phyloP scores from a whole-genome alignment of 1,284 basidiomycete species.

The Singerocomus inundabilis region DNA sequence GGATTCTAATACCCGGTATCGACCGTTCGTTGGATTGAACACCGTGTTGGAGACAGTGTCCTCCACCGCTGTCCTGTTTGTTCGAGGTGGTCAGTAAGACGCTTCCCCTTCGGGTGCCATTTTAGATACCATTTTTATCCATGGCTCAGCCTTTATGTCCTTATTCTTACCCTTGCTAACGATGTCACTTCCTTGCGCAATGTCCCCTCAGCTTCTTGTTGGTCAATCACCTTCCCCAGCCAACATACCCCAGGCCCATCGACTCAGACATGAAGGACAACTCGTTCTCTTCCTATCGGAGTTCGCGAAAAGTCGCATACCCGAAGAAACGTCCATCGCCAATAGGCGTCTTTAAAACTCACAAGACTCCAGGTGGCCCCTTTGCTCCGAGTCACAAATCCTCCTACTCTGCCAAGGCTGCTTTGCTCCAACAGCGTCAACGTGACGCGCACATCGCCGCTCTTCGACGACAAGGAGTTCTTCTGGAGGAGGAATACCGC shows the following conservation, averaged over 20 bases:
- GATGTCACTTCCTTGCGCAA: slow-evolving; percentile 13
- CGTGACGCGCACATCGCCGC: slow-evolving; percentile 66
- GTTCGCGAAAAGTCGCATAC: slow-evolving; percentile 63
- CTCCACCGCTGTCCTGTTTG: slow-evolving; percentile 7
- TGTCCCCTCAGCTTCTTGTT: slow-evolving; percentile 40
- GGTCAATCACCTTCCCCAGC: slow-evolving; percentile 41
- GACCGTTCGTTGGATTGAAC: background rate
- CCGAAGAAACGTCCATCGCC: slow-evolving; percentile 82
- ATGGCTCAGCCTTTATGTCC: slow-evolving; percentile 11
- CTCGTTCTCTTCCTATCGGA: slow-evolving; percentile 53
- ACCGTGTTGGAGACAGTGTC: slow-evolving; percentile 16
- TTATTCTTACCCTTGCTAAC: slow-evolving; percentile 19
- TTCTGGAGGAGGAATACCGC: slow-evolving; percentile 91
- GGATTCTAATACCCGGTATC: slow-evolving; percentile 2
- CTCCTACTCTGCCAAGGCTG: slow-evolving; percentile 60
- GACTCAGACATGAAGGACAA: slow-evolving; percentile 71
- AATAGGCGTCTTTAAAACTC: slow-evolving; percentile 65
- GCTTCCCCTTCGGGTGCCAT: background rate
- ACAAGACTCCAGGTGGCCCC: slow-evolving; percentile 51
- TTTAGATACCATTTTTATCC: slow-evolving; percentile 13
- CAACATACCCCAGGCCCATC: slow-evolving; percentile 30
- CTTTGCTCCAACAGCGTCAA: slow-evolving; percentile 59
- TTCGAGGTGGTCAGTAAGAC: slow-evolving; percentile 6
- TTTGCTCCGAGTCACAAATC: slow-evolving; percentile 53
- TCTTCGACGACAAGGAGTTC: slow-evolving; percentile 64